These are phyloP conservation scores for Colletotrichum tabaci DNA, from an alignment of 2,329 filamentous ascomycete species.

Conservation along the genomic window DNA sequence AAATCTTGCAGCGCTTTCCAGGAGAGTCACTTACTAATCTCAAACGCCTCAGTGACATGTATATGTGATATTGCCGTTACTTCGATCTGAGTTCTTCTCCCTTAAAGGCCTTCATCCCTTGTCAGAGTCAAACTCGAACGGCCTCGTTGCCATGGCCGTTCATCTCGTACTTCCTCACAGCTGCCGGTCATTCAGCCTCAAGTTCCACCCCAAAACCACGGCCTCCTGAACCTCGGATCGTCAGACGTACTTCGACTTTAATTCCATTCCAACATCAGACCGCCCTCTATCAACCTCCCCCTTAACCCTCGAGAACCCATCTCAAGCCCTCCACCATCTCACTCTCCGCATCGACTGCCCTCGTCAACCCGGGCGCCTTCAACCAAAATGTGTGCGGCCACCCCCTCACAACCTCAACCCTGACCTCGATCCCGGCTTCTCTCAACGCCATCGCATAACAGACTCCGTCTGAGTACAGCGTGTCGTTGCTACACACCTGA, in stretches of 20 bases:
- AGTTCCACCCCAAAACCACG: no score
- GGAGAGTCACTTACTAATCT: no score
- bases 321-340: conserved; percentile 58
- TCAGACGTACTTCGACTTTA: background rate
- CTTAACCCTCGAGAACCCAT: conserved; percentile 53
- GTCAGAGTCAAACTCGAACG: no score
- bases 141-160: no score
- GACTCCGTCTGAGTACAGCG: conserved; percentile 65
- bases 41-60: no score
- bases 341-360: conserved; percentile 58
- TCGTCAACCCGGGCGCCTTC: conserved; percentile 58
- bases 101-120: no score
- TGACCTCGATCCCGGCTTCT: conserved; percentile 56
- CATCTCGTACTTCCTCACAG: no score
- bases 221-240: background rate
- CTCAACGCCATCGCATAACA: conserved; percentile 63
- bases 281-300: background rate
- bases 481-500: conserved; percentile 66
- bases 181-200: no score
- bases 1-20: no score
- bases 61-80: no score
- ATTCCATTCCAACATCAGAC: background rate
- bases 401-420: conserved; percentile 59
- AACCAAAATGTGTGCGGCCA: conserved; percentile 70
- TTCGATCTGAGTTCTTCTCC: no score